Evolutionary conservation across 805 yeast genomes (phyloP).

Genomic region (Wickerhamomyces ciferrii): DNA sequence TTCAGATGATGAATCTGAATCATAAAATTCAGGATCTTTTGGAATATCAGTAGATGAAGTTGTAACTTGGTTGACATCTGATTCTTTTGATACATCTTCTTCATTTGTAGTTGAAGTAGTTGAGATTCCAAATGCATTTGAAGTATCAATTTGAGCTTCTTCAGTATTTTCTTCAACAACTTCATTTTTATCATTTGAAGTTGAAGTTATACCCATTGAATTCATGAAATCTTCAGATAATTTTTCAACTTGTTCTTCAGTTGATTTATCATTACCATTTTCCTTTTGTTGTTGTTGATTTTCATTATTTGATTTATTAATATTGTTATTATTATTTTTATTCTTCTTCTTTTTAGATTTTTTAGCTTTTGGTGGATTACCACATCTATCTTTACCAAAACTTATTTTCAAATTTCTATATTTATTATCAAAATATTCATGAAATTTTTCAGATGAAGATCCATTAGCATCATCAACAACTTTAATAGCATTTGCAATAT

Average conservation of each 20-base stretch:
- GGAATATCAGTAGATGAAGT: not conserved
- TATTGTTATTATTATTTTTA: conserved; percentile 15
- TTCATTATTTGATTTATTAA: not conserved
- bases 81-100: not conserved
- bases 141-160: not conserved
- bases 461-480: conserved; percentile 55
- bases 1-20: not conserved
- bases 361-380: conserved; percentile 56
- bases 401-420: conserved; percentile 54
- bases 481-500: conserved; percentile 57
- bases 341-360: conserved; percentile 35
- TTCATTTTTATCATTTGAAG: not conserved
- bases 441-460: conserved; percentile 27
- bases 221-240: not conserved
- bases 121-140: conserved; percentile 17
- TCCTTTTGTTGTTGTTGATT: not conserved
- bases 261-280: not conserved
- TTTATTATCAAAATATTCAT: conserved; percentile 34
- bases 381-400: conserved; percentile 80
- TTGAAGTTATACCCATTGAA: not conserved
- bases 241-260: not conserved
- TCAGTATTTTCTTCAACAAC: not conserved
- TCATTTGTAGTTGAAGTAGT: not conserved
- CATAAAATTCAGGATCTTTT: not conserved
- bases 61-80: not conserved